Percentiles rank a stretch among this genome's conserved stretches.
Evolutionary conservation across 352 stramenopile species (phyloP).

Genomic region (Saprolegnia parasitica): DNA sequence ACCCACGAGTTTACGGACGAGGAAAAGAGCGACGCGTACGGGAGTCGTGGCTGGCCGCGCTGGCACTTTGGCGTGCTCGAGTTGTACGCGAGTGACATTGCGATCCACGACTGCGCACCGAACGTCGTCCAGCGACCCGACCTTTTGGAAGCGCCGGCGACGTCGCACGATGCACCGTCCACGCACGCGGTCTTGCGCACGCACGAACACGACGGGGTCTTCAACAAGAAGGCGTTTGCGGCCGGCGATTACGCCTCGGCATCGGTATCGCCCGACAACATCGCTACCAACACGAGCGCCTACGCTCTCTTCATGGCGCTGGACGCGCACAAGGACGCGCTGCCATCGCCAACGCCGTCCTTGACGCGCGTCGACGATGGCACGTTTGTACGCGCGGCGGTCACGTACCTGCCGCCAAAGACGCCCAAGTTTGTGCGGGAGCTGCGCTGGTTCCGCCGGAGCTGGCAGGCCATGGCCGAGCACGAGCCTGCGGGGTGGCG

Average conservation of each 20-base stretch:
- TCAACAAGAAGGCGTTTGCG: not conserved
- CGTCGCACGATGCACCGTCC: not conserved
- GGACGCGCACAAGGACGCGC: not conserved
- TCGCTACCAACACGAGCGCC: not conserved
- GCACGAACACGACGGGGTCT: not conserved
- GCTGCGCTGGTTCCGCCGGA: conserved; percentile 9
- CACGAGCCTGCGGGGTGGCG: conserved; percentile 12
- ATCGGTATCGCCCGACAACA: not conserved
- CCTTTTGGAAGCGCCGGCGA: not conserved
- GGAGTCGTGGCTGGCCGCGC: conserved; percentile 12
- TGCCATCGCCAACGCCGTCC: not conserved
- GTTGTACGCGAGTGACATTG: conserved; percentile 10
- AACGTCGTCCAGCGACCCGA: not conserved
- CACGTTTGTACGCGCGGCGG: conserved; percentile 11
- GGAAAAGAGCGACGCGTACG: conserved; percentile 18
- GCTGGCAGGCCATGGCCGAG: conserved; percentile 3
- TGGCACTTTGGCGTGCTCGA: conserved; percentile 23
- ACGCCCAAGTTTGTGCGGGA: not conserved
- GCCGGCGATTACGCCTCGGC: not conserved
- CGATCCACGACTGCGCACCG: conserved; percentile 9
- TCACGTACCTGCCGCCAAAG: conserved; percentile 15
- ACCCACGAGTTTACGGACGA: conserved; percentile 16
- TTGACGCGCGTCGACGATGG: not conserved
- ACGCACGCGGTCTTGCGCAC: not conserved
- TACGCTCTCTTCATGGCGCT: conserved; percentile 14